Conservation (phyloP, 192 early-diverging fungal species). For the Podila clonocystis region DNA sequence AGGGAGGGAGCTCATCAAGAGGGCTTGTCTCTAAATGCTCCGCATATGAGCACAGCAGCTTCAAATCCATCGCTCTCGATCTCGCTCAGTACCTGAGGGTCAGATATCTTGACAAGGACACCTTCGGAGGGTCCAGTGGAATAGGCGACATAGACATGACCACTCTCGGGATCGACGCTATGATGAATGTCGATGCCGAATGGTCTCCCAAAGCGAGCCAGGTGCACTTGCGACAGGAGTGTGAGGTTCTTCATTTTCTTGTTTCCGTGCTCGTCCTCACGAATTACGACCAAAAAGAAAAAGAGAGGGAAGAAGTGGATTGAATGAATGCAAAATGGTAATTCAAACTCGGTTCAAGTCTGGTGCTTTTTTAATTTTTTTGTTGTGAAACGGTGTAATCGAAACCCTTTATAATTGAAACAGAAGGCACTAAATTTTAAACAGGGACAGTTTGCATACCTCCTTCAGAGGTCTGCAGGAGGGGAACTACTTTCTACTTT, state of each 20-base stretch:
- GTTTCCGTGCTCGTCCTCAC: not conserved
- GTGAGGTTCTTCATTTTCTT: conserved; percentile 45
- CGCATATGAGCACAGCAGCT: not conserved
- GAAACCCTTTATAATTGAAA: not conserved
- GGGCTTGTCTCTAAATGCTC: no score
- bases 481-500: conserved; percentile 6
- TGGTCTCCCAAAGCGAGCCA: conserved; percentile 42
- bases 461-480: not conserved
- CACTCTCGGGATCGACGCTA: conserved; percentile 62
- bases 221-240: conserved; percentile 42
- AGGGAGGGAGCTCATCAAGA: not conserved
- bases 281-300: not conserved
- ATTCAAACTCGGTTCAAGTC: no score
- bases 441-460: not conserved
- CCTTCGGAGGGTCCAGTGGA: conserved; percentile 35
- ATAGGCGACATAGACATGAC: conserved; percentile 63
- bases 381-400: not conserved
- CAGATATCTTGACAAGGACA: conserved; percentile 43
- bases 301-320: not conserved
- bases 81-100: conserved; percentile 23
- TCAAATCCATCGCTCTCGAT: not conserved
- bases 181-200: conserved; percentile 48
- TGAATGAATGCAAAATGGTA: not conserved
- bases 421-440: not conserved
- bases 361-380: not conserved